These are phyloP conservation scores for Backusella liffmaniae DNA, from an alignment of 192 early-diverging fungal species.

Conservation along the genomic window DNA sequence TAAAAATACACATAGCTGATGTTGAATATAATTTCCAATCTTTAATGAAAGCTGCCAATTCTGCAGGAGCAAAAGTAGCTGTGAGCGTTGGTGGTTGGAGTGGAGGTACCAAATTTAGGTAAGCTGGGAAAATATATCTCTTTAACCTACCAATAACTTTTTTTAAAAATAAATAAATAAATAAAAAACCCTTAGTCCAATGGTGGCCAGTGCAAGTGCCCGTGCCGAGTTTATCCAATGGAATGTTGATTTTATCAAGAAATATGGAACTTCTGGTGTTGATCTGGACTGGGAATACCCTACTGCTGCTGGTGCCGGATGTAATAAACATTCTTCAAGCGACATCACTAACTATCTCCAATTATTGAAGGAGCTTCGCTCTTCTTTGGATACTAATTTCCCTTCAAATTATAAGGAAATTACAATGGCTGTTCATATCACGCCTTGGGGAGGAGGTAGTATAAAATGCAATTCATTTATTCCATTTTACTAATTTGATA, in stretches of 20 bases:
- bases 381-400: constrained; percentile 42
- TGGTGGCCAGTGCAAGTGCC: constrained; percentile 36
- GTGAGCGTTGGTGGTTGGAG: constrained; percentile 73
- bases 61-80: constrained; percentile 47
- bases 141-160: too few species aligned
- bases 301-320: constrained; percentile 55
- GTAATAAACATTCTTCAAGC: constrained; percentile 52
- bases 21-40: constrained; percentile 37
- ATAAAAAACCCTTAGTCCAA: constrained; percentile 38
- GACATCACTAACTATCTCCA: constrained; percentile 62
- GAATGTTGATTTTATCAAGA: constrained; percentile 46
- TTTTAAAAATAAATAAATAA: too few species aligned
- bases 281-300: constrained; percentile 76
- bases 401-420: constrained; percentile 48
- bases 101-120: constrained; percentile 53
- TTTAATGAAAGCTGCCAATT: constrained; percentile 45
- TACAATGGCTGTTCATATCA: constrained; percentile 62
- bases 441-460: constrained; percentile 51
- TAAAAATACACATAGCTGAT: constrained; percentile 7
- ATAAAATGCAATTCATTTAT: not conserved
- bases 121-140: too few species aligned
- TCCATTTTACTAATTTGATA: not conserved
- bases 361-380: constrained; percentile 60
- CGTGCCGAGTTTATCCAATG: constrained; percentile 51
- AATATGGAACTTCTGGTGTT: constrained; percentile 63